A percentile compares a stretch with the other conserved stretches of the same genome.
Conservation (phyloP, 225 moss, liverwort and hornwort genomes). For the Pleurozium schreberi region DNA sequence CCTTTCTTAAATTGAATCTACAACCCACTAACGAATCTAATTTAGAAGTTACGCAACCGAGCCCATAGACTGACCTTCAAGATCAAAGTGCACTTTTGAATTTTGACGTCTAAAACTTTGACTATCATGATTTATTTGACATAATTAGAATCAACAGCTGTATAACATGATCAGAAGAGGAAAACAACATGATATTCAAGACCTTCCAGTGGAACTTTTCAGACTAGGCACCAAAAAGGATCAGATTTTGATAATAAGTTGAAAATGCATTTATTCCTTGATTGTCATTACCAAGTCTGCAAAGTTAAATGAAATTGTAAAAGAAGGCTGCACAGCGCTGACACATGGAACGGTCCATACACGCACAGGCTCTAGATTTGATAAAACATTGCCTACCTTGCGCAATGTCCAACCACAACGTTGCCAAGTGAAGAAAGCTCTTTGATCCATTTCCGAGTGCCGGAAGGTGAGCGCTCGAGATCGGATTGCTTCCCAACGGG, state of each 20-base stretch:
- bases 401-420: constrained; percentile 85
- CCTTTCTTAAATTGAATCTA: background rate
- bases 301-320: background rate
- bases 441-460: constrained; percentile 76
- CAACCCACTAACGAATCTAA: background rate
- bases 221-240: background rate
- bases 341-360: background rate
- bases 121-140: background rate
- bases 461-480: constrained; percentile 46
- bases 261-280: background rate
- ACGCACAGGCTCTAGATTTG: background rate
- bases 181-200: background rate
- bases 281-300: background rate
- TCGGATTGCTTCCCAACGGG: constrained; percentile 13
- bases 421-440: constrained; percentile 91
- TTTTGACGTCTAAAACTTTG: background rate
- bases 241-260: background rate
- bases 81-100: background rate
- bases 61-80: background rate
- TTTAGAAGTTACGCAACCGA: background rate
- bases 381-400: constrained; percentile 35
- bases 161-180: background rate
- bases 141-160: background rate
- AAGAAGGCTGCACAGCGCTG: background rate
- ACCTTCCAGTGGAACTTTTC: background rate